Base-by-base conservation (phyloP, 257 asterid genomes). In the Apocynum venetum region DNA sequence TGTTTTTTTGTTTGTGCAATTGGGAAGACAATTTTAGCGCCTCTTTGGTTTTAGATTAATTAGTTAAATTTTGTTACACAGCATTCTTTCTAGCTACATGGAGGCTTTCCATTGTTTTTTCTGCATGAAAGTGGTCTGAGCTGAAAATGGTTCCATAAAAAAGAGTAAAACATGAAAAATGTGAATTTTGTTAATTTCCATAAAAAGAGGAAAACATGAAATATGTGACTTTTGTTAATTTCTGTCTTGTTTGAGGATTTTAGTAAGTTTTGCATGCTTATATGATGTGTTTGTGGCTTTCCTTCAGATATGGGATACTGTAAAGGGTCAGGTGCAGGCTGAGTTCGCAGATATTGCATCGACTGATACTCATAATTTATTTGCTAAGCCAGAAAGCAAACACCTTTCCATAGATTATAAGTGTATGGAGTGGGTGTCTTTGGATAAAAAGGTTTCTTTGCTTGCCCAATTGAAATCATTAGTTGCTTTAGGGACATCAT, bases 351-450 rank as follows among this genome's bases (percentile, higher is more conserved):
- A 95, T 77, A 82, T 93, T 79, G 87, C 86, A 75, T 84, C 93
- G 17, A 71, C 83, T 1, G 93, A 91, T 69, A 68, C 86, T 8
- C 52, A 68, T 51, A 52, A 82, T 67, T 78, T 88, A 66, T 84
- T 95, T 35, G 83, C 82, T 52, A 90, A 88, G 48, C 79, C 81
- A 77, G 93, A 88, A 79, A 84, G 78, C 3, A 97, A 97, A 71
- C 97, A 89, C 79, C 97, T 95, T 75, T 93, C 99, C 43, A 84
- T 95, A 87, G 99, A 93, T 78, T 95, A 95, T 78, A 93, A 93
- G 51, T 91, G 99, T 83, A 91, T 95, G 99, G 88, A 88, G 83
- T 93, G 99, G 98, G 70, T 95, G 81, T 87, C 94, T 68, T 80
- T 85, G 64, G 96, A 86, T 55, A 91, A 82, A 85, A 95, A 87